Percentiles rank a stretch among this genome's conserved stretches.
phyloP scores from a whole-genome alignment of 352 stramenopile genomes.

The Globisporangium cystogenes region DNA sequence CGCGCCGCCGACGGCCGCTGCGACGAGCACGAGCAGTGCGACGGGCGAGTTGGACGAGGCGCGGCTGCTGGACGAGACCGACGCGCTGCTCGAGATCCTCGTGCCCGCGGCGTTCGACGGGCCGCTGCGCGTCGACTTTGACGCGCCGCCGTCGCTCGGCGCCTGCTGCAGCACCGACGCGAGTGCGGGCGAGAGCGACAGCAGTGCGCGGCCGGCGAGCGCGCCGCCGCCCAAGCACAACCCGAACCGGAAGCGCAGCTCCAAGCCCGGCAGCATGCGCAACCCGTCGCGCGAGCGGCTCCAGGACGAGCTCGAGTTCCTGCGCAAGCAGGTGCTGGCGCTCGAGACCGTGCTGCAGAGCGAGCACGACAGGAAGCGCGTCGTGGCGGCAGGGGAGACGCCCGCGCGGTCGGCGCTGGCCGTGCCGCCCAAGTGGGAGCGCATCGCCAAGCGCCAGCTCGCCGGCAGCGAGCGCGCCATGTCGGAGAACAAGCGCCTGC shows the following conservation, averaged over 20 bases:
- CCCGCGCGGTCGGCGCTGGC: background rate
- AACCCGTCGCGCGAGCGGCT: conserved; percentile 17
- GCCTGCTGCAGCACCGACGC: background rate
- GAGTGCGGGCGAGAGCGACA: background rate
- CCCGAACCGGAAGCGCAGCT: background rate
- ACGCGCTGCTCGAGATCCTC: conserved; percentile 2
- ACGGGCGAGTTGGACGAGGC: background rate
- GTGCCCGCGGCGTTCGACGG: background rate
- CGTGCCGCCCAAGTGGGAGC: conserved; percentile 5
- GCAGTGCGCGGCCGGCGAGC: background rate
- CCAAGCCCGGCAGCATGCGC: conserved; percentile 9
- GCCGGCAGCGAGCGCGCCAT: background rate
- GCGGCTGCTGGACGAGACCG: conserved; percentile 1
- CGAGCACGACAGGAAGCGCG: background rate
- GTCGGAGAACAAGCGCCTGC: conserved; percentile 9
- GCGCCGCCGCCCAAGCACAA: background rate
- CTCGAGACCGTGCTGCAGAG: conserved; percentile 17
- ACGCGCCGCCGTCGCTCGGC: background rate
- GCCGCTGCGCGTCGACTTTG: background rate
- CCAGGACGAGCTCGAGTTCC: conserved; percentile 14
- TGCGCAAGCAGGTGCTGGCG: conserved; percentile 16
- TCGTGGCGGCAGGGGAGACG: conserved; percentile 5
- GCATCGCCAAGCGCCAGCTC: conserved; percentile 10
- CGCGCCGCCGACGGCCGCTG: background rate
- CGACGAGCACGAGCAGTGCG: no score